Evolutionary conservation across 352 stramenopile genomes (phyloP).

Genomic region (Globisporangium spinosum): DNA sequence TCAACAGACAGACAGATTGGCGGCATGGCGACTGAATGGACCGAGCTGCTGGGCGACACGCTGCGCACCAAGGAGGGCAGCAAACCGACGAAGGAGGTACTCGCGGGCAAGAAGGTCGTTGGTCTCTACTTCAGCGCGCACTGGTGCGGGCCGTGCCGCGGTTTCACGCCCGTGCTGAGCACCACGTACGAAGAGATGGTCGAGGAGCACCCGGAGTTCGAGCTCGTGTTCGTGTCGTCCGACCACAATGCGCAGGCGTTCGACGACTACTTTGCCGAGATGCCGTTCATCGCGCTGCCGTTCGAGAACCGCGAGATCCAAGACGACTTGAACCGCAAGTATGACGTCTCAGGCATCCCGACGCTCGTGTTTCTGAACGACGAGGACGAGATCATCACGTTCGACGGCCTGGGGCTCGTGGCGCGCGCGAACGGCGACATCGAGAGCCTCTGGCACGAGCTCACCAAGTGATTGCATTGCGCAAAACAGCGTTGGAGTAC

Average conservation of each 20-base stretch:
- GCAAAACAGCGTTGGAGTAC: no score
- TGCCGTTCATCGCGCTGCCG: slow-evolving; percentile 94
- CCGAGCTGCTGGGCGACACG: slow-evolving; percentile 63
- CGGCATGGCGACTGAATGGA: slow-evolving; percentile 47
- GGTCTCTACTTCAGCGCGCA: slow-evolving; percentile 96
- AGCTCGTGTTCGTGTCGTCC: slow-evolving; percentile 89
- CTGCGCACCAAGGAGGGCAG: slow-evolving; percentile 70
- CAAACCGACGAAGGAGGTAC: slow-evolving; percentile 61
- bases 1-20: slow-evolving; percentile 20
- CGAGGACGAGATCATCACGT: slow-evolving; percentile 70
- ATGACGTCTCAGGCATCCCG: slow-evolving; percentile 87
- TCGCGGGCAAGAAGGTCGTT: slow-evolving; percentile 80
- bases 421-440: slow-evolving; percentile 70
- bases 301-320: slow-evolving; percentile 73
- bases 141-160: slow-evolving; percentile 92
- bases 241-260: slow-evolving; percentile 77
- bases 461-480: slow-evolving; percentile 53
- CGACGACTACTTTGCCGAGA: slow-evolving; percentile 89
- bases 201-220: slow-evolving; percentile 83
- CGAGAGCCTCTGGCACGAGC: slow-evolving; percentile 58
- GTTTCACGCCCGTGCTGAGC: slow-evolving; percentile 93
- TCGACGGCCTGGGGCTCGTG: slow-evolving; percentile 74
- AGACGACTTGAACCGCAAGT: slow-evolving; percentile 74
- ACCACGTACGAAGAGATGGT: slow-evolving; percentile 89
- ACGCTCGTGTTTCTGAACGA: slow-evolving; percentile 87